phyloP scores from a whole-genome alignment of 805 yeast genomes.

The Myxozyma neglecta region DNA sequence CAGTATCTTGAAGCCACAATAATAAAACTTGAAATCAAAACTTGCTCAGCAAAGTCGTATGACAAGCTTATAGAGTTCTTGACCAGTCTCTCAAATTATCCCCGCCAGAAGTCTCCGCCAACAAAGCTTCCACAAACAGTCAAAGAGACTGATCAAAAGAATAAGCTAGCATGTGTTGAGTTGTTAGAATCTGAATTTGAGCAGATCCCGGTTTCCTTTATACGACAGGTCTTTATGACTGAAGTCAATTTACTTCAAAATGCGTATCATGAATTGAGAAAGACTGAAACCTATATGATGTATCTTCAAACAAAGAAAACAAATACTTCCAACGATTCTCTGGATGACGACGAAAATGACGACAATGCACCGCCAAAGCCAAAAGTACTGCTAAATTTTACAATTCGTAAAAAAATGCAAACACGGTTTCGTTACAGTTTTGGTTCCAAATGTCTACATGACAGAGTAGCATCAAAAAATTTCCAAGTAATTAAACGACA shows the following conservation, averaged over 20 bases:
- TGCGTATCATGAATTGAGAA: not conserved
- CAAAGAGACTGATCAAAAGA: not conserved
- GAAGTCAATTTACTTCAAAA: not conserved
- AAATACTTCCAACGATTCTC: too few species aligned
- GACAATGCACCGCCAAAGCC: not conserved
- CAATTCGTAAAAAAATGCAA: not conserved
- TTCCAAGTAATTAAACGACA: too few species aligned
- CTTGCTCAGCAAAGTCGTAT: too few species aligned
- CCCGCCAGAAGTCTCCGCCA: too few species aligned
- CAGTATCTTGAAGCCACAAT: too few species aligned
- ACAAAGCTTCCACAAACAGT: not conserved
- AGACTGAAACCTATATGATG: not conserved
- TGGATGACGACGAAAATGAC: too few species aligned
- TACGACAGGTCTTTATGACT: not conserved
- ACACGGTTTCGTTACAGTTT: not conserved
- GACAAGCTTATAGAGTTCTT: too few species aligned
- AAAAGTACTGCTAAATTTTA: not conserved
- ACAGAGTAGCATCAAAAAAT: too few species aligned
- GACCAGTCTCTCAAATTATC: too few species aligned
- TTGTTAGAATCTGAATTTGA: not conserved
- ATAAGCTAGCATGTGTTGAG: not conserved
- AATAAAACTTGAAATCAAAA: too few species aligned
- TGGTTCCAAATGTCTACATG: too few species aligned
- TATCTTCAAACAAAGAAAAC: too few species aligned
- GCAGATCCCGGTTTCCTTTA: not conserved